Evolutionary conservation across 352 stramenopile genomes (phyloP), one percentile per base, ranked within the genome.

Genomic region (Globisporangium perplexum): DNA sequence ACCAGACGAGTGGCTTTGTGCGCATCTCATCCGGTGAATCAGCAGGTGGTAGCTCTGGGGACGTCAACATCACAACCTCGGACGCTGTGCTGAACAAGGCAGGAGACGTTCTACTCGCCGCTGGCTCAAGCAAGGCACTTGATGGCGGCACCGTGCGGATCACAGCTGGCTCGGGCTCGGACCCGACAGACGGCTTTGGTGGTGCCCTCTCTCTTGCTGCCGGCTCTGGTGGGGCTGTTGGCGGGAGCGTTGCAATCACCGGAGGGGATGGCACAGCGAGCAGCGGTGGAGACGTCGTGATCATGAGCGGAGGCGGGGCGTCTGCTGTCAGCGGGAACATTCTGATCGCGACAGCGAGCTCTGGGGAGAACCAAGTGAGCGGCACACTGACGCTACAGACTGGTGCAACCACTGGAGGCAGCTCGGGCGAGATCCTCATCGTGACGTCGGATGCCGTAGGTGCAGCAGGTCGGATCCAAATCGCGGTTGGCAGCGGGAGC

Each of bases 401-500:
- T 18, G 56, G 59, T 1, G 23, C 4, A 7, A 46, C 63, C 7
- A 28, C 38, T 35, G 41, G 50, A 35, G 50, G 55, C 7, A 35
- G 55, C n/a, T 72, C 65, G 7, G 66, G 69, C 5, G 59, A 62
- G 30, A 65, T 77, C 46, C 58, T 57, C 17, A 52, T 77, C 24
- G 46, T 55, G 7, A 74, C 69, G 36, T 67, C 62, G 2, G 46
- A 60, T 20, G 55, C 66, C 15, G 39, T 31, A 6, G 48, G 26
- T 0, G 68, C 65, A 0, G 62, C 57, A 24, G 65, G 53, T 12
- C 66, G 42, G 50, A 72, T 77, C 26, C 69, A 50, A 28, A 30
- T 69, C 20, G 51, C 65, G 8, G 68, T 61, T 17, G 68, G 68
- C 2, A 72, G 49, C 17, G 57, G 62, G 8, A 51, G 63, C 7